Evolutionary conservation across 2,329 filamentous ascomycete genomes (phyloP).

Genomic region (Botrytis fabae): DNA sequence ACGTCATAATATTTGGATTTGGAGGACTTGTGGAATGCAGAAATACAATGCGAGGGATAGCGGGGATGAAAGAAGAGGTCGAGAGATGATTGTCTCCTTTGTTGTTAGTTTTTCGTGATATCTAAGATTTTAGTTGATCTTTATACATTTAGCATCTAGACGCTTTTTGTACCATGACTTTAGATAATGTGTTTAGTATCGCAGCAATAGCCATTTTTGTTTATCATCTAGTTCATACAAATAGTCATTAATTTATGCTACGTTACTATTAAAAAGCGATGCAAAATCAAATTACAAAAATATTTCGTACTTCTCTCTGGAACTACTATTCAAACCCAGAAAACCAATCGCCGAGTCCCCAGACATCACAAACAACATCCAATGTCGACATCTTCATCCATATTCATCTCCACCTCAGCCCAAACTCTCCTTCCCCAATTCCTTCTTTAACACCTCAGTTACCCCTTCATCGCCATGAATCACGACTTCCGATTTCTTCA

Average conservation of each 20-base stretch:
- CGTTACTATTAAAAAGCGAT: neutral
- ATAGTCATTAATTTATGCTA: neutral
- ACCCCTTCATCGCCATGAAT: neutral
- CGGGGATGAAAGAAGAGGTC: no score
- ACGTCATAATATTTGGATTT: neutral
- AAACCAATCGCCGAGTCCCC: neutral
- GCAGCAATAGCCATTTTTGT: no score
- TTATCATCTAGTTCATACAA: neutral
- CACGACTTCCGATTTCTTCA: conserved; percentile 3
- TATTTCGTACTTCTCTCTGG: rapidly evolving
- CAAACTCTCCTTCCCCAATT: neutral
- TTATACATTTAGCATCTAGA: neutral
- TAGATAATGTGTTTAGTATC: neutral
- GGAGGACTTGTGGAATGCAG: neutral
- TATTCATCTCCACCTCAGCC: neutral
- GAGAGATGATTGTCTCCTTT: neutral
- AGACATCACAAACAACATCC: neutral
- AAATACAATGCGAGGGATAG: no score
- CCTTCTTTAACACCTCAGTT: conserved; percentile 4
- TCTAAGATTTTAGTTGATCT: neutral
- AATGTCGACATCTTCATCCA: neutral
- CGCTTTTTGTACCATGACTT: neutral
- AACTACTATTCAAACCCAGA: neutral
- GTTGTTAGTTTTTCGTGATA: neutral
- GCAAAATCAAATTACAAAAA: neutral